Evolutionary conservation across 495 filamentous ascomycete species (phyloP).

Genomic region (Penicillium lividum): DNA sequence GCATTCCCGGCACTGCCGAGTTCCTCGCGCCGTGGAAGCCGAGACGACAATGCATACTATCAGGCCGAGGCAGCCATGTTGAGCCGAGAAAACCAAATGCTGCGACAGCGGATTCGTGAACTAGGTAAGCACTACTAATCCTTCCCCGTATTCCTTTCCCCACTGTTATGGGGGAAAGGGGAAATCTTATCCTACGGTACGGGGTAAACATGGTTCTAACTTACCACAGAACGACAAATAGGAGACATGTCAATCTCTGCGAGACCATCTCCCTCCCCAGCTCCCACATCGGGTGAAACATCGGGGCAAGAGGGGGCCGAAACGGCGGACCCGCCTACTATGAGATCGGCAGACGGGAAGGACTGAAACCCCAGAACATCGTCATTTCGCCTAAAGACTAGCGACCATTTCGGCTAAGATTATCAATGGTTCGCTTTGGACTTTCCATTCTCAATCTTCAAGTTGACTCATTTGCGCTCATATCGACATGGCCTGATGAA

Average conservation of each 20-base stretch:
- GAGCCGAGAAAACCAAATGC: constrained; percentile 89
- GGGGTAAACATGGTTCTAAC: background rate
- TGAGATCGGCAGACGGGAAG: constrained; percentile 29
- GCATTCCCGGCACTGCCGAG: constrained; percentile 32
- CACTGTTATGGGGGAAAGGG: background rate
- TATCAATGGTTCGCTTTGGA: background rate
- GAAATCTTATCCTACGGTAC: background rate
- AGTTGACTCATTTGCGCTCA: background rate
- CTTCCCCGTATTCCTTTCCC: no score
- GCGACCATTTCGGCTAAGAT: constrained; percentile 2
- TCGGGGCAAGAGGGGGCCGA: constrained; percentile 29
- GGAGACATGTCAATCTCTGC: constrained; percentile 29
- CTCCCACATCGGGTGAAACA: constrained; percentile 15
- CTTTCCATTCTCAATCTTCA: background rate
- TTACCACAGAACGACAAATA: constrained; percentile 37
- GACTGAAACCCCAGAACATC: constrained; percentile 14
- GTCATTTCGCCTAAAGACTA: constrained; percentile 2
- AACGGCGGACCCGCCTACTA: constrained; percentile 23
- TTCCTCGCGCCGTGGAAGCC: constrained; percentile 43
- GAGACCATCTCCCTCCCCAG: constrained; percentile 11
- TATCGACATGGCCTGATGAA: background rate
- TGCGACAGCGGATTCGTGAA: constrained; percentile 81
- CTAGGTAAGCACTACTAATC: constrained; percentile 44
- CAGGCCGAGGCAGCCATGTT: constrained; percentile 90
- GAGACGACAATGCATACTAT: constrained; percentile 85